Base-by-base conservation (phyloP, 2,329 filamentous ascomycete genomes). In the Cladophialophora immunda region DNA sequence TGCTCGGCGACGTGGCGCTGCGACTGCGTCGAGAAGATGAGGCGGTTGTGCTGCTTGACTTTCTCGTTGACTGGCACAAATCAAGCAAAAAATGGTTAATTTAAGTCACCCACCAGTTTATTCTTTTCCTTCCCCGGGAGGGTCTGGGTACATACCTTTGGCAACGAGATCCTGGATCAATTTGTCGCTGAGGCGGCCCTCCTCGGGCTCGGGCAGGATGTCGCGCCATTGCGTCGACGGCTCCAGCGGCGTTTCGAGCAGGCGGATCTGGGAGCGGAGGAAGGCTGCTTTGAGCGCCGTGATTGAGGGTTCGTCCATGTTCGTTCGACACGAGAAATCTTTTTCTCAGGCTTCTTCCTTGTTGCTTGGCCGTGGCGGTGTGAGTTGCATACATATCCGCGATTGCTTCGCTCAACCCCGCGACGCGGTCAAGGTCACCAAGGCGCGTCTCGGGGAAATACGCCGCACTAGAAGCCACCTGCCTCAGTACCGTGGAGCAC, bases 1-100 rank as follows among this genome's bases (percentile, higher is more conserved):
- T 87, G 84, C 68, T 85, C 82, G 22, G 84, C 83, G 59, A 86
- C 80, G 76, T 86, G 84, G 58, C 85, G 82, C 60, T 84, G 82
- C 45, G 85, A 84, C 71, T 86, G 83, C 0, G 81, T 80, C 54
- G 83, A 83, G 76, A 86, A 87, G 47, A 84, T 82, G 63, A 81
- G 77, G 56, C 83, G 84, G 68, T 82, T 83, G 74, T 87, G 85
- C 50, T 84, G 81, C 66, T 82, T 83, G 62, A 86, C 75, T 41
- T 80, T 78, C 36, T 79, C 78, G 67, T 86, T 86, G 19, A 86
- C 85, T 85, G 63, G n/a, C n/a, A n/a, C n/a, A n/a, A n/a, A n/a
- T n/a, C 54, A 11, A 22, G 34, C 53, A 25, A 13, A 15, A 41
- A 15, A 30, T 7, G 15, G 32, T 19, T 41, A 15, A 32, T n/a